Base-by-base conservation (phyloP, 2,329 filamentous ascomycete genomes). In the Leptographium flavum region DNA sequence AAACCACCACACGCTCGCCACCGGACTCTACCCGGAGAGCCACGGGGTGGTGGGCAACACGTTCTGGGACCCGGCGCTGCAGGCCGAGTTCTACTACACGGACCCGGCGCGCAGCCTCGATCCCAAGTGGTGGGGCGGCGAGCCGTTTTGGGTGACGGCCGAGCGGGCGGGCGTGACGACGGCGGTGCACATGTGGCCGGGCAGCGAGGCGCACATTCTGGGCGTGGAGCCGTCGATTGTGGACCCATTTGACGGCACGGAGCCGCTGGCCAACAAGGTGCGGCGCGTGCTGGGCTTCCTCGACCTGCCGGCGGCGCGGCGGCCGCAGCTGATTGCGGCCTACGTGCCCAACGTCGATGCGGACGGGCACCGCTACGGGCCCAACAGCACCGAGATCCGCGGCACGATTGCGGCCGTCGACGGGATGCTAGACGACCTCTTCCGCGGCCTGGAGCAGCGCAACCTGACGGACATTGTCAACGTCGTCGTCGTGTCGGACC, bases 101-200 rank as follows among this genome's bases (percentile, higher is more conserved):
- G 76, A 93, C 55, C 78, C 84, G 0, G 60, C 67, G 2, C 72
- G 76, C 46, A 92, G 86, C 52, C 74, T 94, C 63, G 77, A 90
- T 52, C 69, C 84, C 1, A 86, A 90, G 58, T 98, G 92, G 90
- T 98, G 92, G 90, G 79, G 75, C 35, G 92, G 87, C 3, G 87
- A 96, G 59, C 92, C 92, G 0, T 70, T 98, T 27, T 98, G 92
- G 92, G 81, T 83, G 23, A 93, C 90, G 1, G 90, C 90, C 5
- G 92, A 96, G 65, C 76, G 75, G 47, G 82, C 87, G 53, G 83
- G 83, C 6, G 69, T 93, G 28, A 75, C 76, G 46, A 79, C 81
- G 27, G 92, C 87, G 1, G 79, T 98, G 23, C 92, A 98, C 60
- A 98, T 98, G 92, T 98, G 92, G 92, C 92, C 92, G 2, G 92